Conservation (phyloP, 768 basidiomycete genomes). For the Suillus ampliporus region DNA sequence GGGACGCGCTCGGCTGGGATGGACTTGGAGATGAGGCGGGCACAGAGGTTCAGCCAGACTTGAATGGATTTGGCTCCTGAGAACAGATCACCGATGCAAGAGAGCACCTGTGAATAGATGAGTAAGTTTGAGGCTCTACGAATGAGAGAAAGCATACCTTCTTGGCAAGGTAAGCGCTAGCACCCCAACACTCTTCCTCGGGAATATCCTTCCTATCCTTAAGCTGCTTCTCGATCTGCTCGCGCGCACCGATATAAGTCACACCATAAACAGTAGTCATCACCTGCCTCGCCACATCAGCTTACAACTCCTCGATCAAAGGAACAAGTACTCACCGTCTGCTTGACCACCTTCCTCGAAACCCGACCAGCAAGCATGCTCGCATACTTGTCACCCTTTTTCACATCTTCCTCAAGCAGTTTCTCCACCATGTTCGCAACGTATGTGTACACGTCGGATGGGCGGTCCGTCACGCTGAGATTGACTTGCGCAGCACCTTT, state of each 20-base stretch:
- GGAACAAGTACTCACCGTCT: slow-evolving; percentile 67
- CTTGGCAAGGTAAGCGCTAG: slow-evolving; percentile 82
- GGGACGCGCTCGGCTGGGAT: slow-evolving; percentile 74
- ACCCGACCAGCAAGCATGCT: slow-evolving; percentile 75
- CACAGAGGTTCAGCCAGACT: slow-evolving; percentile 85
- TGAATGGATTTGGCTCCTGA: slow-evolving; percentile 91
- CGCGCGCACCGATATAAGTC: slow-evolving; percentile 92
- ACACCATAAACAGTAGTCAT: slow-evolving; percentile 99
- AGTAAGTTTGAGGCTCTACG: neutral
- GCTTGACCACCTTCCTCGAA: slow-evolving; percentile 94
- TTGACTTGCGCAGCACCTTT: slow-evolving; percentile 94
- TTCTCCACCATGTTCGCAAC: slow-evolving; percentile 88
- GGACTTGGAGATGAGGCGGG: slow-evolving; percentile 85
- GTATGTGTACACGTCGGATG: slow-evolving; percentile 94
- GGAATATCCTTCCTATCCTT: slow-evolving; percentile 75
- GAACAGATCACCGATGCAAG: slow-evolving; percentile 91
- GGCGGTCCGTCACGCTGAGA: slow-evolving; percentile 79
- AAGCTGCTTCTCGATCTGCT: slow-evolving; percentile 92
- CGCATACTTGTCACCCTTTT: slow-evolving; percentile 58
- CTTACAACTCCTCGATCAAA: neutral
- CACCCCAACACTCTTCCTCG: slow-evolving; percentile 72
- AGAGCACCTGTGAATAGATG: slow-evolving; percentile 55
- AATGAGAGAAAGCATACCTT: slow-evolving; percentile 46
- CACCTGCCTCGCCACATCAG: slow-evolving; percentile 51
- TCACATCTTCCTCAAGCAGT: slow-evolving; percentile 60